phyloP scores from a whole-genome alignment of 1,284 basidiomycete genomes.

The Anthracocystis setariae region DNA sequence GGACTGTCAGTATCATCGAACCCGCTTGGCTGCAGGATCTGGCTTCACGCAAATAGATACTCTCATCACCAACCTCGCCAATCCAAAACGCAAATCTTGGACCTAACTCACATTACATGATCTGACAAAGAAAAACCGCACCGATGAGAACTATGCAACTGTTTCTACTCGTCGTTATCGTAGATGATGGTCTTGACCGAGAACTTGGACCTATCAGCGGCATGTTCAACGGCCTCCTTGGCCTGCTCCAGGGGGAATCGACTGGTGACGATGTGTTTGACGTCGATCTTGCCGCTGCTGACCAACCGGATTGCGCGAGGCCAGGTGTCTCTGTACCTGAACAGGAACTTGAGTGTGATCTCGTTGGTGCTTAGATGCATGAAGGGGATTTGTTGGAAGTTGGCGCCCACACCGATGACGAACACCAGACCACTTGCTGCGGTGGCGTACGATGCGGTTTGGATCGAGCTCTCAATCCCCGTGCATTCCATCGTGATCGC shows the following conservation, averaged over 20 bases:
- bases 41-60: slow-evolving; percentile 11
- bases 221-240: slow-evolving; percentile 81
- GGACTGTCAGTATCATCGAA: slow-evolving; percentile 61
- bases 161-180: slow-evolving; percentile 42
- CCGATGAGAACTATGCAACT: too few species aligned
- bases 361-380: slow-evolving; percentile 71
- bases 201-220: slow-evolving; percentile 73
- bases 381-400: slow-evolving; percentile 68
- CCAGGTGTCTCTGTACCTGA: slow-evolving; percentile 72
- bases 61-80: background rate
- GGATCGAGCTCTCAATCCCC: slow-evolving; percentile 86
- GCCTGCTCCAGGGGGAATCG: slow-evolving; percentile 80
- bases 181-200: slow-evolving; percentile 62
- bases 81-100: too few species aligned
- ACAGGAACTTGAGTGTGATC: slow-evolving; percentile 71
- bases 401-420: slow-evolving; percentile 72
- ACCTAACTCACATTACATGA: too few species aligned
- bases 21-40: slow-evolving; percentile 58
- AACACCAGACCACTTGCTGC: slow-evolving; percentile 71
- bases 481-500: slow-evolving; percentile 76
- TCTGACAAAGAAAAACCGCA: background rate
- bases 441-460: slow-evolving; percentile 73
- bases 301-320: slow-evolving; percentile 84
- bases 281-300: slow-evolving; percentile 80
- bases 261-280: slow-evolving; percentile 89